These are phyloP conservation scores for Podila clonocystis DNA, from an alignment of 192 early-diverging fungal species.

Conservation along the genomic window DNA sequence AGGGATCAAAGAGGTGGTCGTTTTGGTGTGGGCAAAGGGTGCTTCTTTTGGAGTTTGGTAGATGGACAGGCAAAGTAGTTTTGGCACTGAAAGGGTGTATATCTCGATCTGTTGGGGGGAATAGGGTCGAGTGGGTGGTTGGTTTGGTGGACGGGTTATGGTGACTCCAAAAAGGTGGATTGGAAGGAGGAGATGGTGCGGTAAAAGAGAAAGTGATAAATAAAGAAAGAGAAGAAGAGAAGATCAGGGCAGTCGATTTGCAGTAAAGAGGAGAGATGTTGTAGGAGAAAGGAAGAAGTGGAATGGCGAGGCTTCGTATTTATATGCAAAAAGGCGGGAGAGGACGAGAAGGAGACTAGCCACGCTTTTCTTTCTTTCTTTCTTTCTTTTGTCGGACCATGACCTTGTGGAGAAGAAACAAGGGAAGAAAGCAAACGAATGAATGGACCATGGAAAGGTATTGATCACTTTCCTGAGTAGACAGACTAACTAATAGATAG, in stretches of 20 bases:
- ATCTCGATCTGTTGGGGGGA: no score
- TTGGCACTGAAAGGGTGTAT: no score
- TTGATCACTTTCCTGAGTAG: no score
- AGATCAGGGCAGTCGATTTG: not conserved
- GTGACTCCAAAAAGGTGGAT: not conserved
- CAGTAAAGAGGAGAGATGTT: constrained; percentile 3
- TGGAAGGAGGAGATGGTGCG: not conserved
- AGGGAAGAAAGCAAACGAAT: not conserved
- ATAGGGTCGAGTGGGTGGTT: no score
- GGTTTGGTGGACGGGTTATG: not conserved
- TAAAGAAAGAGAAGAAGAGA: not conserved
- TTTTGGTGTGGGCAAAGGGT: no score
- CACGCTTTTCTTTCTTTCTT: not conserved
- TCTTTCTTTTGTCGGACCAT: no score
- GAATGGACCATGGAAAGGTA: no score
- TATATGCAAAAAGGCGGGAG: no score
- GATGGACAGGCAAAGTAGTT: no score
- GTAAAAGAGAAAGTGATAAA: not conserved
- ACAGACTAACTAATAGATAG: no score
- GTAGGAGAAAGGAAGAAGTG: constrained; percentile 4
- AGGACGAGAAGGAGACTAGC: constrained; percentile 4
- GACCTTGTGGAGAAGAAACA: not conserved
- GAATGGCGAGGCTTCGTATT: not conserved
- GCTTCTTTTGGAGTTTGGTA: no score
- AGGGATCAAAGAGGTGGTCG: no score